Base-by-base conservation (phyloP, 2,329 filamentous ascomycete genomes). In the Fusarium nelsonii region DNA sequence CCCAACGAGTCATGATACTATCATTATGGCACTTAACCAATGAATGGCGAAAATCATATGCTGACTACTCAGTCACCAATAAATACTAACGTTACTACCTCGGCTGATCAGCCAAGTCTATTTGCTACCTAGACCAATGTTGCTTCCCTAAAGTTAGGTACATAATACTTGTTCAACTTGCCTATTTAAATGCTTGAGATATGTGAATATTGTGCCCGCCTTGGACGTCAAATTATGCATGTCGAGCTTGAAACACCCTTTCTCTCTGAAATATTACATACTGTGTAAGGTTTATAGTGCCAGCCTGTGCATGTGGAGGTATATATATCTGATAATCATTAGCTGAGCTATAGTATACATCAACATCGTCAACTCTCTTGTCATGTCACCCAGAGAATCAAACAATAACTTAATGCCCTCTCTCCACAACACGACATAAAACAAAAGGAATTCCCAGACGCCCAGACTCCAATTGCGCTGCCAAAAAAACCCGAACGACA, bases 391-490 rank as follows among this genome's bases (percentile, higher is more conserved):
- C 9, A 11, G 34, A 41, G 43, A 26, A 51, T 36, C 34, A 6
- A 10, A 26, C 40, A 23, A 20, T 36, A 58, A 48, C 41, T 28
- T 33, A 37, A 43, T 44, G 41, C 49, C 49, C 46, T 41, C 32
- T 28, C 54, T 45, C 39, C 32, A 45, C 50, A 37, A 39, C 32
- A 45, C 50, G 37, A 36, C 28, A 48, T 30, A 37, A 48, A 60
- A 55, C 34, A 68, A 60, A 53, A 58, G 39, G 30, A 62, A 55
- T 51, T 41, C 66, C 67, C 37, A 68, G 41, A 53, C 66, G 67
- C 67, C 67, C 20, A 60, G 64, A 69, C 67, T 70, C 67, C 67
- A 52, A 58, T 58, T 67, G 56, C 45, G 54, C 67, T 53, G 43
- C 33, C 53, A 51, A 23, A 53, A 53, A 46, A 40, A 44, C 44